phyloP scores from a whole-genome alignment of 257 asterid species.

The Eucommia ulmoides region DNA sequence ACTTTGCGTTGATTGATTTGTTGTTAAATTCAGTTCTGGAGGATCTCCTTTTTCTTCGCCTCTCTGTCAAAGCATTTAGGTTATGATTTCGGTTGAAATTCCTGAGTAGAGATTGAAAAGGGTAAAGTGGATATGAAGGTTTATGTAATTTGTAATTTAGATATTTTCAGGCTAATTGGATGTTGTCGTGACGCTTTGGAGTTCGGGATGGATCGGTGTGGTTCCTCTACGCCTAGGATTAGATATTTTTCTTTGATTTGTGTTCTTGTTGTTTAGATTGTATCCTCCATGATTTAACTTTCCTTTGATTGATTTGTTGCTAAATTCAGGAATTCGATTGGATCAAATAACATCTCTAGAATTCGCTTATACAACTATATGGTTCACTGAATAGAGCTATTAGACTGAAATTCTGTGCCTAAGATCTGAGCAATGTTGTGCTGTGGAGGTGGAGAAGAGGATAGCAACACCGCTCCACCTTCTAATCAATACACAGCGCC shows the following conservation, averaged over 20 bases:
- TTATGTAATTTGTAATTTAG: too few species aligned
- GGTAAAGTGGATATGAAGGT: too few species aligned
- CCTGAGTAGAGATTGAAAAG: too few species aligned
- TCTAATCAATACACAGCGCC: conserved; percentile 54
- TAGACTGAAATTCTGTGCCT: conserved; percentile 12
- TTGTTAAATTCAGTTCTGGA: too few species aligned
- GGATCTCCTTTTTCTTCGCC: too few species aligned
- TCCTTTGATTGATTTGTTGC: background rate
- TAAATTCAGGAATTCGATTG: conserved; percentile 7
- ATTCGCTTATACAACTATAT: conserved; percentile 4
- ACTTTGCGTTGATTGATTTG: too few species aligned
- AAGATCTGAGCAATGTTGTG: conserved; percentile 40
- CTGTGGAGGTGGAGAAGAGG: conserved; percentile 87
- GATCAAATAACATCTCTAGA: background rate
- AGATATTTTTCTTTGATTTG: background rate
- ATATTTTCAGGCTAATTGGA: too few species aligned
- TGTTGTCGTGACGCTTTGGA: too few species aligned
- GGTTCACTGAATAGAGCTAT: conserved; percentile 1
- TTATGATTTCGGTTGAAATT: too few species aligned
- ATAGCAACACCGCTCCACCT: conserved; percentile 42
- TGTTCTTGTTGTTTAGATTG: background rate
- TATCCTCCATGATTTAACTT: background rate
- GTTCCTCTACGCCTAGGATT: background rate
- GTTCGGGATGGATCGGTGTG: too few species aligned
- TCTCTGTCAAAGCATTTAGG: too few species aligned